phyloP scores from a whole-genome alignment of 257 asterid genomes.

The Craterostigma plantagineum region DNA sequence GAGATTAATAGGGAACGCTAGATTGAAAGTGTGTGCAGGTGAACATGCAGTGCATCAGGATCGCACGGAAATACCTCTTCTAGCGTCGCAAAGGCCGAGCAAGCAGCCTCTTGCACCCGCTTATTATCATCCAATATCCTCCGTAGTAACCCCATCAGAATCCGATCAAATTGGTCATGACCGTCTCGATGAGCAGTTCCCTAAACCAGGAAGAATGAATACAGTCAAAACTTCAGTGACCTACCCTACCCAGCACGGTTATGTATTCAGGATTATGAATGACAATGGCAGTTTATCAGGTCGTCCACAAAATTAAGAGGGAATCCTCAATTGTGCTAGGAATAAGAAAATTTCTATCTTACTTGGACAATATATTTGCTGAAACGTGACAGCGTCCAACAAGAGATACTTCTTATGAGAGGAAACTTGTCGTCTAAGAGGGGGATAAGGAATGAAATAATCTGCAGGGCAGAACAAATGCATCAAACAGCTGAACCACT shows the following conservation, averaged over 20 bases:
- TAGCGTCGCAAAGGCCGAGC: slow-evolving; percentile 98
- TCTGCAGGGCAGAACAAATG: slow-evolving; percentile 30
- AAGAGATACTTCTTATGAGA: slow-evolving; percentile 87
- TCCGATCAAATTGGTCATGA: slow-evolving; percentile 58
- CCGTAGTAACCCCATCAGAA: slow-evolving; percentile 66
- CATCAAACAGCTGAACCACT: slow-evolving; percentile 2
- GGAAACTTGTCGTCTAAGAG: slow-evolving; percentile 94
- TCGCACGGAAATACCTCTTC: slow-evolving; percentile 50
- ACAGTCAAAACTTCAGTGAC: not conserved
- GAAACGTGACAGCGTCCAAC: slow-evolving; percentile 98
- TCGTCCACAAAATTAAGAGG: no score
- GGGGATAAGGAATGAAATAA: slow-evolving; percentile 69
- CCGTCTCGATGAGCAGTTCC: slow-evolving; percentile 51
- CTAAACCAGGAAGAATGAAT: slow-evolving; percentile 24
- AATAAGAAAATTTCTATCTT: slow-evolving; percentile 4
- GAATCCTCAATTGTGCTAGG: no score
- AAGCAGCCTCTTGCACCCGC: slow-evolving; percentile 98
- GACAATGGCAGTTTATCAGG: no score
- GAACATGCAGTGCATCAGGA: no score
- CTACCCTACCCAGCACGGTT: no score
- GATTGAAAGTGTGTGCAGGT: no score
- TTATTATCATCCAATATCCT: slow-evolving; percentile 94
- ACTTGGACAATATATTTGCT: slow-evolving; percentile 94
- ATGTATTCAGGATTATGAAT: no score
- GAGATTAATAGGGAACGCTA: no score